phyloP scores from a whole-genome alignment of 768 basidiomycete genomes.

The Suillus fuscotomentosus region DNA sequence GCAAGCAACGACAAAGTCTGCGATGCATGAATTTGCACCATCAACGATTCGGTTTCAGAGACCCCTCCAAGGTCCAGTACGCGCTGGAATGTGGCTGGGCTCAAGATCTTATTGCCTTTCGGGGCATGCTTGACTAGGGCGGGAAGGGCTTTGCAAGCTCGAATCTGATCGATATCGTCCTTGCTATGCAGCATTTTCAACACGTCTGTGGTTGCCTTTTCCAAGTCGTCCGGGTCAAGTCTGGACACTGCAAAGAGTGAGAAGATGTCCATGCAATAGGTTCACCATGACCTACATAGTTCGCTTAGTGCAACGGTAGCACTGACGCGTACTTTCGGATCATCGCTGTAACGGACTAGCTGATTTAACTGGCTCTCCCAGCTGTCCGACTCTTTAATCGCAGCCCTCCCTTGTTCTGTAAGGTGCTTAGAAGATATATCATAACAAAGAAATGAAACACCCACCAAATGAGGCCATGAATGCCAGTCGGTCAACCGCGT shows the following conservation, averaged over 20 bases:
- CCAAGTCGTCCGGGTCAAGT: neutral
- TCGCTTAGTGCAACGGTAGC: constrained; percentile 3
- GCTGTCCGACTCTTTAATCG: neutral
- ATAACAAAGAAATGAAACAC: neutral
- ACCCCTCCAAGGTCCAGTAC: neutral
- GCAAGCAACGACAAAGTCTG: constrained; percentile 6
- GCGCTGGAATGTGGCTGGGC: constrained; percentile 1
- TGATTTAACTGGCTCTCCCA: neutral
- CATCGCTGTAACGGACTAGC: neutral
- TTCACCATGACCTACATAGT: neutral
- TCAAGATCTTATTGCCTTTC: neutral
- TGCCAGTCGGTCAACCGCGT: constrained; percentile 9
- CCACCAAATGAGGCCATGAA: constrained; percentile 11
- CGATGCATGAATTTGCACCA: constrained; percentile 3
- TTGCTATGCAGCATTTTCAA: constrained; percentile 4
- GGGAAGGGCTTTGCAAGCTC: constrained; percentile 10
- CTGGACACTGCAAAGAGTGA: neutral
- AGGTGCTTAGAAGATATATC: neutral
- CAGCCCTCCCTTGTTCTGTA: constrained; percentile 6
- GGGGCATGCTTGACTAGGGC: neutral
- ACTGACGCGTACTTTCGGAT: constrained; percentile 5
- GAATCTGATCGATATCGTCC: neutral
- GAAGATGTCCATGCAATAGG: neutral
- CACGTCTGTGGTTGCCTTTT: neutral
- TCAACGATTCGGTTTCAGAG: constrained; percentile 1